Base-by-base conservation (phyloP, 2,329 filamentous ascomycete species). In the Blastomyces gilchristii region DNA sequence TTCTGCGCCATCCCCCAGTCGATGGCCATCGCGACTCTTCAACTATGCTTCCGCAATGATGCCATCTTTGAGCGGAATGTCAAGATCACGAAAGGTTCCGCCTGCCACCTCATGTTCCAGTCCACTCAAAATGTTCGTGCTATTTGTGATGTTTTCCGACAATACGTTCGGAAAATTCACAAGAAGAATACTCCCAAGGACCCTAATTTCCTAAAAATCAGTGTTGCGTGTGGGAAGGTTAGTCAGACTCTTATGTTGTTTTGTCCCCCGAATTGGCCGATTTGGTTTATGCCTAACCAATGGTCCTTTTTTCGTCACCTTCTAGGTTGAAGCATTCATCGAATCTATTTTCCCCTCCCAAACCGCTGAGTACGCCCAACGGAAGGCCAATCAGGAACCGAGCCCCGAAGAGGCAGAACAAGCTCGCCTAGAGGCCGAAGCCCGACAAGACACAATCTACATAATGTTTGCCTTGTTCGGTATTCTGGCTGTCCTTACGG, bases 11-110 rank as follows among this genome's bases (percentile, higher is more conserved):
- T 99, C 67, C 94, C 94, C 2, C 94, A 99, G 77, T 82, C 87
- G 67, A 99, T 99, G 94, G 94, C 93, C 61, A 97, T 99, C 74
- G 93, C 94, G 9, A 97, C 93, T 0, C 79, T 97, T 52, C 92
- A 97, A 69, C 80, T 91, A 22, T 89, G 93, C 70, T 99, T 97
- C 85, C 88, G 89, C 71, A 99, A 99, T 76, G 89, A 90, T 28
- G 82, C 82, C 65, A 86, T 99, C 63, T 95, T 96, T 73, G 78
- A 93, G 73, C 86, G 83, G 67, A 94, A 97, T 72, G 81, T 99
- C 79, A 99, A 99, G 80, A 97, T 99, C 76, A 93, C 90, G 63
- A 97, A 96, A 80, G 94, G 94, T 41, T 85, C 93, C 68, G 92
- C 94, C 47, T 97, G 94, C 75, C 82, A 88, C 68, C 81, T 97